Conservation (phyloP, 176 grass and related monocot genomes). For the Oropetium thomaeum region DNA sequence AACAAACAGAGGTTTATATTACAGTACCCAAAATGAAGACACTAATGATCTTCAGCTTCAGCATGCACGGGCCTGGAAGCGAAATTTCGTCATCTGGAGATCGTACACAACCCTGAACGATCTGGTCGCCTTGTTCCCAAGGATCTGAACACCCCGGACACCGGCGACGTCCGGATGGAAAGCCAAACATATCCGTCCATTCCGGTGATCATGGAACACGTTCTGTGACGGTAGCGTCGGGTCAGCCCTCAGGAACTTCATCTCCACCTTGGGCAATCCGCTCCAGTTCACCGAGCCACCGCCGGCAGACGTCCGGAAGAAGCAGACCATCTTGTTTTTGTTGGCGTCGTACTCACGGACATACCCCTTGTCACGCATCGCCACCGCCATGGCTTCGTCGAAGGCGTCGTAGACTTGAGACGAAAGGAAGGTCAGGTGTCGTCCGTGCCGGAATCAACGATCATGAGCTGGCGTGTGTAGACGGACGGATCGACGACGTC, state of each 20-base stretch:
- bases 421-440: slow-evolving; percentile 2
- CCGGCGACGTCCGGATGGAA: slow-evolving; percentile 21
- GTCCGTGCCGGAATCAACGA: slow-evolving; percentile 11
- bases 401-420: slow-evolving; percentile 9
- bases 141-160: slow-evolving; percentile 7
- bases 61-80: slow-evolving; percentile 20
- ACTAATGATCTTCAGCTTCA: too few species aligned
- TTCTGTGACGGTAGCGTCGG: slow-evolving; percentile 31
- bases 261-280: slow-evolving; percentile 21
- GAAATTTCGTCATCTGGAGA: slow-evolving; percentile 3
- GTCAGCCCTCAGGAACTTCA: slow-evolving; percentile 10
- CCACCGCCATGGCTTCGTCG: not conserved
- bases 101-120: slow-evolving; percentile 33
- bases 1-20: too few species aligned
- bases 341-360: not conserved
- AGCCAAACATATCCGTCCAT: not conserved
- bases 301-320: not conserved
- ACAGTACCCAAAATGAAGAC: too few species aligned
- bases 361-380: slow-evolving; percentile 24
- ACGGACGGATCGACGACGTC: not conserved
- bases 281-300: slow-evolving; percentile 1
- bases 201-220: not conserved
- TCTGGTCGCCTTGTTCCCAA: slow-evolving; percentile 10
- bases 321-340: not conserved
- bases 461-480: not conserved